Conservation (phyloP, 306 rosid genomes). For the Carpinus fangiana region DNA sequence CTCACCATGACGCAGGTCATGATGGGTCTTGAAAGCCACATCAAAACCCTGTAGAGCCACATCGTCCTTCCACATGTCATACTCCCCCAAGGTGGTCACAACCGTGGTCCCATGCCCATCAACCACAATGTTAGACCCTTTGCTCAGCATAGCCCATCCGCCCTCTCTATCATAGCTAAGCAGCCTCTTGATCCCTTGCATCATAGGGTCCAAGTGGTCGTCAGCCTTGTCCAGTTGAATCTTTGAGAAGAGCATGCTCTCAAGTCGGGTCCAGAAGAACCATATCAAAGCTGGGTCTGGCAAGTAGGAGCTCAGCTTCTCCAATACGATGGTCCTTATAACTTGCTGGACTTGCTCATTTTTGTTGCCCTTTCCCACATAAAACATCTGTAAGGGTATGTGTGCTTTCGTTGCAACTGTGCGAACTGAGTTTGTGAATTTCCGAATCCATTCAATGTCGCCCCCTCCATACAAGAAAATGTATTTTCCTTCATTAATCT, state of each 20-base stretch:
- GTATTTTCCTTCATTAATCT: conserved; percentile 52
- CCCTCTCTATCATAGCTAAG: conserved; percentile 55
- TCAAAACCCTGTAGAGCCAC: conserved; percentile 45
- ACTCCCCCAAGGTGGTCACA: conserved; percentile 38
- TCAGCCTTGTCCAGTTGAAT: conserved; percentile 47
- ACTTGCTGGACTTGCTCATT: too few relatives aligned
- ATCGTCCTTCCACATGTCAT: conserved; percentile 39
- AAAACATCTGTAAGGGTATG: conserved; percentile 51
- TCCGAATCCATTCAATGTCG: conserved; percentile 49
- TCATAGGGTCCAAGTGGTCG: conserved; percentile 34
- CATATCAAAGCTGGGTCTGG: conserved; percentile 56
- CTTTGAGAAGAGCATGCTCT: conserved; percentile 67
- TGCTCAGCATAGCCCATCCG: conserved; percentile 51
- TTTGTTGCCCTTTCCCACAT: conserved; percentile 62
- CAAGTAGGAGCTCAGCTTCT: conserved; percentile 26
- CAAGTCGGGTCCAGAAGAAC: conserved; percentile 69
- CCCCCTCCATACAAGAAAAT: conserved; percentile 58
- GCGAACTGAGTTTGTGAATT: conserved; percentile 48
- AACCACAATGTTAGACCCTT: conserved; percentile 40
- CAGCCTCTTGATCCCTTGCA: conserved; percentile 52
- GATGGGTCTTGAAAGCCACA: conserved; percentile 35
- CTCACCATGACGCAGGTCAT: conserved; percentile 34
- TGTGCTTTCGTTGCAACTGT: conserved; percentile 33
- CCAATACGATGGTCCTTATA: too few relatives aligned
- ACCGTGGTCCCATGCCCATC: conserved; percentile 49